phyloP scores from a whole-genome alignment of 1,284 basidiomycete genomes.

The Pholiota adiposa region DNA sequence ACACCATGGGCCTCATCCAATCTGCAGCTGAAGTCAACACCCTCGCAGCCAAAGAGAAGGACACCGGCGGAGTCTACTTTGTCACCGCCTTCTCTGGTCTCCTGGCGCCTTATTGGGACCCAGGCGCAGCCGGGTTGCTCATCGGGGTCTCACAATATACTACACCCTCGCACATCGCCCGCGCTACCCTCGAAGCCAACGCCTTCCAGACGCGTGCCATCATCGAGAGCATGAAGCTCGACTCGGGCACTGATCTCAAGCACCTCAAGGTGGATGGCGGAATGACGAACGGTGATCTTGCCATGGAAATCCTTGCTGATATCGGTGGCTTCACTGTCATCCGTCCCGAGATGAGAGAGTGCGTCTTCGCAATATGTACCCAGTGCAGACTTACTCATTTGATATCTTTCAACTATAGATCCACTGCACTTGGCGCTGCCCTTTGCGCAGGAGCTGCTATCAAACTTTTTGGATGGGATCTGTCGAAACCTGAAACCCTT shows the following conservation, averaged over 20 bases:
- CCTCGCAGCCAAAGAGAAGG: constrained; percentile 78
- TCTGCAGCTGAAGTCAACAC: constrained; percentile 86
- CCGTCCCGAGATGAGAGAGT: constrained; percentile 96
- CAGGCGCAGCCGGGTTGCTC: constrained; percentile 81
- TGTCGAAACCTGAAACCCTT: constrained; percentile 86
- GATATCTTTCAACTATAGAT: constrained; percentile 48
- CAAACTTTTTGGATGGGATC: constrained; percentile 92
- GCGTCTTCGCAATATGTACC: constrained; percentile 33
- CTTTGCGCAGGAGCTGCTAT: constrained; percentile 93
- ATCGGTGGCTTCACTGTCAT: constrained; percentile 92
- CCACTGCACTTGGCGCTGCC: constrained; percentile 96
- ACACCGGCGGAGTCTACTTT: constrained; percentile 95
- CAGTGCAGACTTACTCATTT: neutral
- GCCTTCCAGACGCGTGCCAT: constrained; percentile 93
- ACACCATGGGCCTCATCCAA: constrained; percentile 86
- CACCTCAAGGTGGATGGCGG: constrained; percentile 93
- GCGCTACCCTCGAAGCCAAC: constrained; percentile 90
- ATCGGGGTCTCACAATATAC: constrained; percentile 93
- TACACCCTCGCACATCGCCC: constrained; percentile 91
- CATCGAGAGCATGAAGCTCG: constrained; percentile 91
- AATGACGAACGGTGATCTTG: constrained; percentile 90
- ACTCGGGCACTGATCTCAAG: constrained; percentile 76
- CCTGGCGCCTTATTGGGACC: constrained; percentile 93
- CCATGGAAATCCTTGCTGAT: constrained; percentile 93
- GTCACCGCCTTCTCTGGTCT: constrained; percentile 96